Evolutionary conservation across 164 flowering plant species (phyloP).

Genomic region (Brasenia schreberi): DNA sequence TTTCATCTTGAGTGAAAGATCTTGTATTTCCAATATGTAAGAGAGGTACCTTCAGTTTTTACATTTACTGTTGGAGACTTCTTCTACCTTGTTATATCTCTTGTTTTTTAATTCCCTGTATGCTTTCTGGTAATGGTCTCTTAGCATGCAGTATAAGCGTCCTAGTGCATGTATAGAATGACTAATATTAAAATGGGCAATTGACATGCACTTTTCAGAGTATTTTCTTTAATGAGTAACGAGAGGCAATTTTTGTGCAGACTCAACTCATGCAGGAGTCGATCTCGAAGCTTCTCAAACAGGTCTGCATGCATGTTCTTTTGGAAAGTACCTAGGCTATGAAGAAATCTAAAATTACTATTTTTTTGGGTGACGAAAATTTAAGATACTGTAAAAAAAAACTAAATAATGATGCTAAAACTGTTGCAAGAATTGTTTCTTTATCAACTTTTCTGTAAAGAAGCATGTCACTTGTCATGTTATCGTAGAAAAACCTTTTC

Average conservation of each 20-base stretch:
- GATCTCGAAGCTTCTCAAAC: conserved; percentile 52
- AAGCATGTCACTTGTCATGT: no score
- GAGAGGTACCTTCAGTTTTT: no score
- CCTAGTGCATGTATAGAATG: neutral
- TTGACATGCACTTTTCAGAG: neutral
- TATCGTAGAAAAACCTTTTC: no score
- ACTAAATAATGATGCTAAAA: no score
- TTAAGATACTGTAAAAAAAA: neutral
- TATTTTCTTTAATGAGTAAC: neutral
- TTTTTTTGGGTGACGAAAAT: neutral
- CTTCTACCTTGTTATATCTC: neutral
- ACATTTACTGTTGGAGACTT: neutral
- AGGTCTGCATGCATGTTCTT: conserved; percentile 20
- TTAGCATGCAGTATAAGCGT: neutral
- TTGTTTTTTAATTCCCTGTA: no score
- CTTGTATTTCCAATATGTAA: no score
- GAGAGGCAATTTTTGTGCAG: conserved; percentile 21
- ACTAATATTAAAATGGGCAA: no score
- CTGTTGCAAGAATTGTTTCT: no score
- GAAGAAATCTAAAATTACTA: neutral
- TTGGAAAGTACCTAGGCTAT: neutral
- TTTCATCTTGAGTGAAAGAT: no score
- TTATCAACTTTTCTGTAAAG: no score
- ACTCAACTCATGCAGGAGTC: conserved; percentile 50
- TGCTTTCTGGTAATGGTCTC: neutral